Evolutionary conservation across 345 rosid genomes (phyloP), one percentile per base, ranked within the genome.

Genomic region (Linum usitatissimum): DNA sequence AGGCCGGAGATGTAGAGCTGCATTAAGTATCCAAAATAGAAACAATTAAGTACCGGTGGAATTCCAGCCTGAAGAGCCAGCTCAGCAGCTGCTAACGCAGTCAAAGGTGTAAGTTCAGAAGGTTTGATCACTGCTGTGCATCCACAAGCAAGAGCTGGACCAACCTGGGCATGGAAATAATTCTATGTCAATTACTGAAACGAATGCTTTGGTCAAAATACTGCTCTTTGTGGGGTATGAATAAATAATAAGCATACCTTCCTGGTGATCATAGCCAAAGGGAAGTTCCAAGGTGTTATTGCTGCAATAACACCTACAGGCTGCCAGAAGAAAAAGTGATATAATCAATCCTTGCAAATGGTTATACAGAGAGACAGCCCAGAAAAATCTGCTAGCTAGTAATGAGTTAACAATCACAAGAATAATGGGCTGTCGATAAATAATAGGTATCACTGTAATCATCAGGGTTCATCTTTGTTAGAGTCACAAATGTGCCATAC

Each of bases 131-230:
- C 92, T 66, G 87, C 92, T 58, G 99, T 90, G 80, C 99, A 93
- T 42, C 99, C 99, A 83, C 90, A 83, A 45, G 99, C 97, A 74
- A 93, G 90, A 68, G 99, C 99, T 59, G 99, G 99, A 59, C 99
- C 97, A 77, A 90, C 90, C 97, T 93, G 74, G 58, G 70, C 40
- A 57, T 56, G 48, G 59, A 21, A 70, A 66, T 62, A 66, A 70
- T 45, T 45, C 4, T 10, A 45, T 3, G 51, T 45, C 51, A 45
- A 45, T 12, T 45, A 15, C 17, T 10, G 10, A 10, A 10, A 10
- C 4, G 51, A 40, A 45, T 10, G 14, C 13, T 18, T 21, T 54
- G 66, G 63, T 39, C 40, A 8, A 6, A 18, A 38, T 20, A 53
- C 20, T 21, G 64, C 55, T 28, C 19, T 57, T 53, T 68, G 67